Evolutionary conservation across 768 basidiomycete species (phyloP), one percentile per base, ranked within the genome.

Genomic region (Suillus placidus): DNA sequence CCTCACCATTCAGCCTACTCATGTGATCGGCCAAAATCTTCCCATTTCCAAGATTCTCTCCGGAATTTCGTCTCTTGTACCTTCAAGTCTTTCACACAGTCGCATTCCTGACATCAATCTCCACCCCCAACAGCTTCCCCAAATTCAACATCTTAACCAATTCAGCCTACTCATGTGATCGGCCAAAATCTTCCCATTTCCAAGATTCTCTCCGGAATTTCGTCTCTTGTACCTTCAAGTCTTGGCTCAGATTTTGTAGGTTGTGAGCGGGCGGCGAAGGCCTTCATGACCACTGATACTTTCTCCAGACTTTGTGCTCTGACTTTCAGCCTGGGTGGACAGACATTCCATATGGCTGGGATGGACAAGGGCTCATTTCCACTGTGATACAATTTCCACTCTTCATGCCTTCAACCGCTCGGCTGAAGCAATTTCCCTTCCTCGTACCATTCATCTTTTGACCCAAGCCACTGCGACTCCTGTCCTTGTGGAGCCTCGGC

Each of bases 321-420:
- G 20, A 79, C 83, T 1, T 95, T 97, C 80, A 82, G 78, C 18
- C 85, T 97, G 61, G 82, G 81, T 1, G 91, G 87, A n/a, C 80
- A 81, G 32, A 85, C 89, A 67, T 93, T 91, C 69, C 84, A 88
- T 20, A 85, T 99, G 76, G 95, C 94, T 3, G 97, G 97, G 10
- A 97, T 99, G 83, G 96, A 98, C 80, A 99, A 99, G 79, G 97
- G 97, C 38, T n/a, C n/a, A n/a, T n/a, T n/a, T n/a, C n/a, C n/a
- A n/a, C n/a, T n/a, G n/a, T n/a, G n/a, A n/a, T n/a, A n/a, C 57
- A 6, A 58, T 58, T 13, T 58, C 57, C 26, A 18, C 38, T 58
- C 16, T 18, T 26, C 63, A 64, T 18, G 12, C 40, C 16, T 62
- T 62, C n/a, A 42, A 42, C 26, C 57, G 18, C 26, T 58, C 57